Evolutionary conservation across 768 basidiomycete genomes (phyloP), one percentile per base, ranked within the genome.

Genomic region (Dioszegia aurantiaca): DNA sequence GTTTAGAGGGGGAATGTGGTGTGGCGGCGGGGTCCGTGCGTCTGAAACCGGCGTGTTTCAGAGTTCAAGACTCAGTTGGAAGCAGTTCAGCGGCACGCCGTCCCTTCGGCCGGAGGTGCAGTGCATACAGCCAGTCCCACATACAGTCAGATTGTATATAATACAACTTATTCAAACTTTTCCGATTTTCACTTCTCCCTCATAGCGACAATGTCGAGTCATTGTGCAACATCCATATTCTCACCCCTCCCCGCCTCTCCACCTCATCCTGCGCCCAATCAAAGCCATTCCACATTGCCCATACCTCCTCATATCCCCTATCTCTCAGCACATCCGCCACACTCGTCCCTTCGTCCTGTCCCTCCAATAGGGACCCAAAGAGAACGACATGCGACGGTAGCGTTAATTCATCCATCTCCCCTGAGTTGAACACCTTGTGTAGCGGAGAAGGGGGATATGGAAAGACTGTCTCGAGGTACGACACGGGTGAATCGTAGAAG

Each of bases 321-420:
- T 70, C 72, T 49, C 76, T 68, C 46, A 92, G 75, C 24, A 84
- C 23, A 2, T 74, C 63, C 43, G 74, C 68, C 1, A 90, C 79
- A 1, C 26, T 16, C 12, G 19, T 17, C 3, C 12, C 26, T 12
- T 28, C 37, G 9, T 17, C 4, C 26, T 19, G 2, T 16, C 56
- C 47, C 9, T 63, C 48, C 41, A 94, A 78, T 43, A 98, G 78
- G n/a, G 81, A 81, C 4, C 89, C 90, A 70, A 98, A 98, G 52
- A 92, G 79, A 2, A 90, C 83, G 16, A 98, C 67, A 74, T 91
- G 84, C 42, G 81, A 82, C 0, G 94, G 91, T 88, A 89, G 92
- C 6, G 23, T 45, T 21, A 21, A 11, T 14, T 30, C 33, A 27
- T 55, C 36, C 54, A 54, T 69, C 2, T 46, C 46, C 4, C 36